A percentile compares a stretch with the other conserved stretches of the same genome.
Evolutionary conservation across 495 filamentous ascomycete genomes (phyloP).

Genomic region (Aspergillus diversus): DNA sequence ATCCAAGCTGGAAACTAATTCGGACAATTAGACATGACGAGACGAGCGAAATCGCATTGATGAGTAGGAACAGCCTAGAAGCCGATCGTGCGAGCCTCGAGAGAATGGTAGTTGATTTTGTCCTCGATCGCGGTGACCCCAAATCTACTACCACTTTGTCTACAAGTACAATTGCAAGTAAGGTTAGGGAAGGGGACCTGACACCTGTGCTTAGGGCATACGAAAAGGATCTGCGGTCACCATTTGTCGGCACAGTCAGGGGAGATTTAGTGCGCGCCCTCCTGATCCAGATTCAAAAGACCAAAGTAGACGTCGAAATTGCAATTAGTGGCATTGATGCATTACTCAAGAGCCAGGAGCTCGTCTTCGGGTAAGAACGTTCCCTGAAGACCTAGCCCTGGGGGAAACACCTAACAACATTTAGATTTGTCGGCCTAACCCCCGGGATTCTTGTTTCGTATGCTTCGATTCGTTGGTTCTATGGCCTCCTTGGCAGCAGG

Average conservation of each 20-base stretch:
- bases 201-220: conserved; percentile 90
- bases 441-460: conserved; percentile 86
- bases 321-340: conserved; percentile 93
- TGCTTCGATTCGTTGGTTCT: conserved; percentile 72
- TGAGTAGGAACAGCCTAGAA: conserved; percentile 87
- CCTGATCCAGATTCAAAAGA: conserved; percentile 96
- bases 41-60: conserved; percentile 89
- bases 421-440: conserved; percentile 83
- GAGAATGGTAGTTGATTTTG: conserved; percentile 97
- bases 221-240: conserved; percentile 79
- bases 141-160: conserved; percentile 24
- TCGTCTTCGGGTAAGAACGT: conserved; percentile 76
- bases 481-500: conserved; percentile 65
- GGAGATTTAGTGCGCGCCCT: conserved; percentile 90
- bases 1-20: conserved; percentile 79
- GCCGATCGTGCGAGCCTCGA: conserved; percentile 91
- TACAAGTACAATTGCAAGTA: conserved; percentile 68
- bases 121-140: conserved; percentile 69
- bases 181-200: conserved; percentile 88
- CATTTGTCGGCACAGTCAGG: conserved; percentile 75
- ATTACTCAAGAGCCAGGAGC: conserved; percentile 90
- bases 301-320: conserved; percentile 96
- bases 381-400: not conserved
- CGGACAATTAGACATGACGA: conserved; percentile 90
- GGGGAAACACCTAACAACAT: conserved; percentile 27